Evolutionary conservation across 257 asterid species (phyloP).

Genomic region (Cinchona pubescens): DNA sequence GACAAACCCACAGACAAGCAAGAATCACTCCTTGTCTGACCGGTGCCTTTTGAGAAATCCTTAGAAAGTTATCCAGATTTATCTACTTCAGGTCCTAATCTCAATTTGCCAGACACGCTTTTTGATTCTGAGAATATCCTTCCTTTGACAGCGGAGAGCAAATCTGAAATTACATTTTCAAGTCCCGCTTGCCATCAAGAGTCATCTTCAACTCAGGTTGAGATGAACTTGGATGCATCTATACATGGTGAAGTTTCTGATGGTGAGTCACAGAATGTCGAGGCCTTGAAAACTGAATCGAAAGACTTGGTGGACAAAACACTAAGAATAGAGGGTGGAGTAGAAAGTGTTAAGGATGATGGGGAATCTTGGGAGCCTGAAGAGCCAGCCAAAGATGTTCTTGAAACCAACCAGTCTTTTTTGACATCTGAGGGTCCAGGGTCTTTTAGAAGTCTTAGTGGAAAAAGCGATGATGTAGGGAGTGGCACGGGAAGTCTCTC

Average conservation of each 20-base stretch:
- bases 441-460: constrained; percentile 69
- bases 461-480: constrained; percentile 69
- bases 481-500: constrained; percentile 91
- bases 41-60: constrained; percentile 36
- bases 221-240: constrained; percentile 28
- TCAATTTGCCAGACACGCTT: constrained; percentile 58
- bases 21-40: constrained; percentile 38
- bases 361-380: constrained; percentile 60
- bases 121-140: constrained; percentile 44
- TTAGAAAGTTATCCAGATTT: constrained; percentile 33
- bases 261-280: constrained; percentile 34
- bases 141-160: constrained; percentile 47
- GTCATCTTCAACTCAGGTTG: constrained; percentile 30
- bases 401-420: constrained; percentile 49
- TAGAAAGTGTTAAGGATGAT: constrained; percentile 48
- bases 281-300: constrained; percentile 27
- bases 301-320: constrained; percentile 47
- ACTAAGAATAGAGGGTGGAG: constrained; percentile 36
- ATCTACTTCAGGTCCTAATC: constrained; percentile 33
- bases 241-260: constrained; percentile 27
- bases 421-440: constrained; percentile 68
- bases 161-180: constrained; percentile 39
- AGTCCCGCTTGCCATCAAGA: constrained; percentile 31
- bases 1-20: constrained; percentile 37
- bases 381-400: constrained; percentile 45